These are phyloP conservation scores for Brachypodium distachyon DNA, from an alignment of 202 grass and related monocot species.

Conservation along the genomic window DNA sequence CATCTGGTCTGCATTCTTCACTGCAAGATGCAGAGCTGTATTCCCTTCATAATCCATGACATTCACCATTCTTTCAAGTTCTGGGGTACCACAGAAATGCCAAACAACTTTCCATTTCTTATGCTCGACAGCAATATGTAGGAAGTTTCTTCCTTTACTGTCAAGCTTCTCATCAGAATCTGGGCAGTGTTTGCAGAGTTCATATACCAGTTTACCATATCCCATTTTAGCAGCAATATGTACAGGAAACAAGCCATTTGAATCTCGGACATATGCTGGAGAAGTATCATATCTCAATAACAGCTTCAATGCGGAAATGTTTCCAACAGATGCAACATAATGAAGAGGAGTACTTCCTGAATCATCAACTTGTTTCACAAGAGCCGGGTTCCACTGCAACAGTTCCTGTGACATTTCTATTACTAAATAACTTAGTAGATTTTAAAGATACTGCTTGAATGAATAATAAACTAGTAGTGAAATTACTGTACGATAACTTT, in stretches of 20 bases:
- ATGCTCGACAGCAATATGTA: slow-evolving; percentile 50
- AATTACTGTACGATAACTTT: not conserved
- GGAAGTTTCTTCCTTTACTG: slow-evolving; percentile 57
- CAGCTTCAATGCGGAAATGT: slow-evolving; percentile 14
- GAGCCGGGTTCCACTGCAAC: slow-evolving; percentile 31
- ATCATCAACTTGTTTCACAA: slow-evolving; percentile 34
- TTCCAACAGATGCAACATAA: slow-evolving; percentile 36
- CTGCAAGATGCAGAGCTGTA: slow-evolving; percentile 57
- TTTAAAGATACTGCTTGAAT: not conserved
- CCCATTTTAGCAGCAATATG: slow-evolving; percentile 50
- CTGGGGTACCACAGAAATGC: slow-evolving; percentile 21
- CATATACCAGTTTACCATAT: slow-evolving; percentile 9
- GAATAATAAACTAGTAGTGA: not conserved
- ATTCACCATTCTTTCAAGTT: slow-evolving; percentile 48
- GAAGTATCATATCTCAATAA: slow-evolving; percentile 40
- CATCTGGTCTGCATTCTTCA: slow-evolving; percentile 34
- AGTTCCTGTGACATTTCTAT: slow-evolving; percentile 39
- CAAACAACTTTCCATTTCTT: slow-evolving; percentile 35
- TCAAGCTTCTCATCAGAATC: slow-evolving; percentile 50
- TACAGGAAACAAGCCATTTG: slow-evolving; percentile 53
- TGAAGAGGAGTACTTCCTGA: slow-evolving; percentile 56
- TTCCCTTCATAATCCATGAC: slow-evolving; percentile 47
- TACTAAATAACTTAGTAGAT: slow-evolving; percentile 36
- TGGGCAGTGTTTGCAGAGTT: slow-evolving; percentile 38
- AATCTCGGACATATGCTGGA: slow-evolving; percentile 39